Percentiles rank a stretch among this genome's conserved stretches.
Conservation (phyloP, 2,329 filamentous ascomycete species). For the Exophiala alcalophila region DNA sequence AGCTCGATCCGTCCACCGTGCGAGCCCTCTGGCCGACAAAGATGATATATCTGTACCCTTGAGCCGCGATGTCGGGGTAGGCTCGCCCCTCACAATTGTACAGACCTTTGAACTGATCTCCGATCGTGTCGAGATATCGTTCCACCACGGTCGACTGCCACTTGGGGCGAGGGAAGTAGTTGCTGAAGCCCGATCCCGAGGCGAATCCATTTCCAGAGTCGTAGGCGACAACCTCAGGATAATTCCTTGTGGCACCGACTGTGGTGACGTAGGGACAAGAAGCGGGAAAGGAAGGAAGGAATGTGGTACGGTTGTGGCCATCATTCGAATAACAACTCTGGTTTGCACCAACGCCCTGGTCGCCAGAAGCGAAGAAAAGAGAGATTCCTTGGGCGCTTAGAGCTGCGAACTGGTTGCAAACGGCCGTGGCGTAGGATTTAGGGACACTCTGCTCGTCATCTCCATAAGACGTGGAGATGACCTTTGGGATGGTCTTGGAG, state of each 20-base stretch:
- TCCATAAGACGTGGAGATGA: conserved; percentile 64
- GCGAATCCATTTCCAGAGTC: conserved; percentile 44
- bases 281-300: conserved; percentile 62
- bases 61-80: conserved; percentile 59
- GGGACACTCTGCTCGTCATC: conserved; percentile 66
- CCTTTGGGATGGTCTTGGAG: conserved; percentile 54
- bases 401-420: conserved; percentile 63
- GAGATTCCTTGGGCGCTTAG: conserved; percentile 66
- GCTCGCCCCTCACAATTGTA: conserved; percentile 51
- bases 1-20: conserved; percentile 42
- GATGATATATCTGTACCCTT: conserved; percentile 51
- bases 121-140: conserved; percentile 44
- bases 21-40: conserved; percentile 42
- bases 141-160: conserved; percentile 49
- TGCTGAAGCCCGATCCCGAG: conserved; percentile 52
- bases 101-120: conserved; percentile 46
- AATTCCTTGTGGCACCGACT: conserved; percentile 58
- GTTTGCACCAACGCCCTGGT: conserved; percentile 54
- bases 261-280: conserved; percentile 67
- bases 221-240: conserved; percentile 50
- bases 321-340: conserved; percentile 58
- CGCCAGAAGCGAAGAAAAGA: conserved; percentile 61
- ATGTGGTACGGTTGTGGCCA: conserved; percentile 54
- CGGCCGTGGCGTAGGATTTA: conserved; percentile 56
- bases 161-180: conserved; percentile 48